Evolutionary conservation across 441 rosid species (phyloP).

Genomic region (Jatropha multifida): DNA sequence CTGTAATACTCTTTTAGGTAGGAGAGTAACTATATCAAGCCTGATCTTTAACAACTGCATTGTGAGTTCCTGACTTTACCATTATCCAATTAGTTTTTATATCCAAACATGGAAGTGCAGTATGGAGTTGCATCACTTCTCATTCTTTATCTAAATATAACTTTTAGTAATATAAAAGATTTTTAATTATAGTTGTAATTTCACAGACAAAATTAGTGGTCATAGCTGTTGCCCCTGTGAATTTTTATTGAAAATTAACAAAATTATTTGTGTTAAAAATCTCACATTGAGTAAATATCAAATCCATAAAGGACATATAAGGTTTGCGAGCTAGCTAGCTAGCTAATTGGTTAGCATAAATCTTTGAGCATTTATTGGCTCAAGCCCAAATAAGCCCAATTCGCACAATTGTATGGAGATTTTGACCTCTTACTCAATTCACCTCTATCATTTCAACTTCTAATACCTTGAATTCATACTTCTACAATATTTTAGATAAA

Average conservation of each 20-base stretch:
- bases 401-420: too few species aligned
- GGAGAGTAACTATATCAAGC: background rate
- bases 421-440: too few species aligned
- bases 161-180: background rate
- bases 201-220: background rate
- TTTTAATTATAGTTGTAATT: background rate
- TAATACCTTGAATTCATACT: background rate
- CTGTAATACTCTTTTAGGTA: background rate
- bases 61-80: background rate
- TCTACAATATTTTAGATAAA: background rate
- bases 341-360: too few species aligned
- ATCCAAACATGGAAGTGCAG: background rate
- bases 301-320: too few species aligned
- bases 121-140: conserved; percentile 1
- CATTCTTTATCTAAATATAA: background rate
- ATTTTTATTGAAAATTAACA: background rate
- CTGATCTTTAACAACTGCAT: background rate
- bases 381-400: too few species aligned
- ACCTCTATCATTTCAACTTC: too few species aligned
- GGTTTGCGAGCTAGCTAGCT: too few species aligned
- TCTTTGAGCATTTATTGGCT: too few species aligned
- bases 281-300: too few species aligned
- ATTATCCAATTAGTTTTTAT: background rate
- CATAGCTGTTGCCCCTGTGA: background rate
- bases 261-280: background rate